Conservation (phyloP, 805 yeast species). For the Diddensiella santjacobensis region DNA sequence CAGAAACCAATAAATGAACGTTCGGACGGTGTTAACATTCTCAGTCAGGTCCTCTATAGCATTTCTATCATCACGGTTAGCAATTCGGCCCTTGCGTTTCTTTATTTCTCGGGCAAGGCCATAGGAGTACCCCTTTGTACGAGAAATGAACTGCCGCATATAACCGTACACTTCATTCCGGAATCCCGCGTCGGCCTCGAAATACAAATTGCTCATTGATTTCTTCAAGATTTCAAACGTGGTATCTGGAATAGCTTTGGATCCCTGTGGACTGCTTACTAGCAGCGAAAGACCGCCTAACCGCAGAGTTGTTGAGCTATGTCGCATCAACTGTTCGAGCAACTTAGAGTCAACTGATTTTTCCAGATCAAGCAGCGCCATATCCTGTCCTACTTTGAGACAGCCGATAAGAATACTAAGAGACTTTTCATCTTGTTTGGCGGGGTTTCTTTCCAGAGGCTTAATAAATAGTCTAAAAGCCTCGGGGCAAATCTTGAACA, state of each 20-base stretch:
- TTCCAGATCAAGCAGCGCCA: slow-evolving; percentile 43
- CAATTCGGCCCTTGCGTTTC: slow-evolving; percentile 26
- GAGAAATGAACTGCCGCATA: slow-evolving; percentile 55
- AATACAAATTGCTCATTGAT: slow-evolving; percentile 48
- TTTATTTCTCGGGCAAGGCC: slow-evolving; percentile 53
- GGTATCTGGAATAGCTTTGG: slow-evolving; percentile 49
- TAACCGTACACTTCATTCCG: slow-evolving; percentile 63
- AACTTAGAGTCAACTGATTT: slow-evolving; percentile 45
- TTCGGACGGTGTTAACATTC: slow-evolving; percentile 28
- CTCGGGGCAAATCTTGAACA: slow-evolving; percentile 51
- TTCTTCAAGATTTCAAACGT: slow-evolving; percentile 44
- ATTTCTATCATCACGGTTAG: slow-evolving; percentile 9
- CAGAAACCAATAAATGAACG: slow-evolving; percentile 43
- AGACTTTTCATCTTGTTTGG: slow-evolving; percentile 24
- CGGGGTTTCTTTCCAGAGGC: slow-evolving; percentile 18
- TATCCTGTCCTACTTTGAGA: slow-evolving; percentile 60
- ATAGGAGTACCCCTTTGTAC: slow-evolving; percentile 68
- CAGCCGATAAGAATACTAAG: slow-evolving; percentile 48
- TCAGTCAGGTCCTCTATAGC: slow-evolving; percentile 8
- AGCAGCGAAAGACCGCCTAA: slow-evolving; percentile 58
- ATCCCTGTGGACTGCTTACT: slow-evolving; percentile 56
- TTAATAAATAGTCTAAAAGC: slow-evolving; percentile 42
- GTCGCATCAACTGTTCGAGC: slow-evolving; percentile 43
- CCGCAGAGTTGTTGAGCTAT: slow-evolving; percentile 41
- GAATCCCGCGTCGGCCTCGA: slow-evolving; percentile 64